Evolutionary conservation across 2,329 filamentous ascomycete genomes (phyloP), one percentile per base, ranked within the genome.

Genomic region (Teratosphaeria destructans): DNA sequence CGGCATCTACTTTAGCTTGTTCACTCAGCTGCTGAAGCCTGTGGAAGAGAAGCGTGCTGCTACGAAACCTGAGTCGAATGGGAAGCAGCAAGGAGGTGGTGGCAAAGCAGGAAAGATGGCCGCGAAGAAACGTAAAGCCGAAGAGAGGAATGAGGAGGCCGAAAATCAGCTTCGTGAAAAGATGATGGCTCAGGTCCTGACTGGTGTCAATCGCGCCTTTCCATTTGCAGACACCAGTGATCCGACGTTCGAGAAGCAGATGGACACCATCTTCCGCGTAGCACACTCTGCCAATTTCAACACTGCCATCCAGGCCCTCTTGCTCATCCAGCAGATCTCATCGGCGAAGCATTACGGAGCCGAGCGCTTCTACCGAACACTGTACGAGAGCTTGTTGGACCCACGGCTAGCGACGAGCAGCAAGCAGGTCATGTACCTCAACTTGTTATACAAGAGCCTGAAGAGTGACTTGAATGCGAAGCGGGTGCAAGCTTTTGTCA

Each of bases 251-350:
- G 89, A 95, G 69, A 85, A 87, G 60, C 93, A 99, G 70, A 83
- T 99, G 60, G 88, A 97, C 71, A 96, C 93, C 3, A 82, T 99
- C 29, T 99, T 96, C 81, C 87, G 85, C 68, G 94, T 99, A 68
- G 95, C 94, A 0, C 94, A 99, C 75, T 97, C 93, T 0, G 90
- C 93, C 59, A 99, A 99, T 74, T 97, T 99, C 82, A 99, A 97
- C 76, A 99, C 94, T 0, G 94, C 91, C 71, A 90, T 99, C 43
- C 94, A 99, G 75, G 93, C 94, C 37, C 82, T 99, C 64, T 88
- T 96, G 77, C 79, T 99, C 55, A 95, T 99, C 65, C 94, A 97
- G 72, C 94, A 97, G 73, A 82, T 99, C 32, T 89, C 91, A 0
- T 80, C 85, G 1, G 84, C 86, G 3, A 90, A 94, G 71, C 87